Base-by-base conservation (phyloP, 257 asterid species). In the Penstemon newberryi region DNA sequence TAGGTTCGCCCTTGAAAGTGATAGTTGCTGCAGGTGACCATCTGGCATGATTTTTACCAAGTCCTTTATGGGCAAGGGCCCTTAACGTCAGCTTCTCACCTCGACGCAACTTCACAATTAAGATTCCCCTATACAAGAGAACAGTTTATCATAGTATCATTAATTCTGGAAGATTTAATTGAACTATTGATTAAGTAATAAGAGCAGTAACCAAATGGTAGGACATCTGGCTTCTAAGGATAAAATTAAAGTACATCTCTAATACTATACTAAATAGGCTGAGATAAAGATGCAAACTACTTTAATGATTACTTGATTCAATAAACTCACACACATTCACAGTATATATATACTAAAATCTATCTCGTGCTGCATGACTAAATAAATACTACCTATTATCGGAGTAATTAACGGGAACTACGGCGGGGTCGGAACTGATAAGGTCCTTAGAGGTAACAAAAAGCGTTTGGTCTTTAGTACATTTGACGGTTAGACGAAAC, bases 21-120 rank as follows among this genome's bases (percentile, higher is more conserved):
- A 91, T 98, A 47, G 99, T 94, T 63, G 99, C 96, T 19, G 99
- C 99, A 79, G 99, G 99, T 0, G 98, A 91, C 98, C 98, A 94
- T 77, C 91, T 94, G 3, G 99, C 99, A 60, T 94, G 99, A 89
- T 94, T 98, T 83, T 94, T 94, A 55, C 98, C 99, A 72, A 94
- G 89, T 73, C 99, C 99, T 75, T 94, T 94, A 43, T 96, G 89
- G 8, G 98, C 99, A 63, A 94, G 91, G 75, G 99, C 99, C 82
- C 99, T 85, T 64, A 94, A 78, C 66, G 70, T 72, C 76, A 94
- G 82, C 81, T 94, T 96, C 73, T 94, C 98, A 40, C 99, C 96
- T 44, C 96, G 93, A 6, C 96, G 97, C 54, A 94, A 90, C 90
- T 94, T 94, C 81, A 94, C 99, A 73, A 94, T 94, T 50, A 91